phyloP scores from a whole-genome alignment of 345 rosid species.

The Corchorus capsularis region DNA sequence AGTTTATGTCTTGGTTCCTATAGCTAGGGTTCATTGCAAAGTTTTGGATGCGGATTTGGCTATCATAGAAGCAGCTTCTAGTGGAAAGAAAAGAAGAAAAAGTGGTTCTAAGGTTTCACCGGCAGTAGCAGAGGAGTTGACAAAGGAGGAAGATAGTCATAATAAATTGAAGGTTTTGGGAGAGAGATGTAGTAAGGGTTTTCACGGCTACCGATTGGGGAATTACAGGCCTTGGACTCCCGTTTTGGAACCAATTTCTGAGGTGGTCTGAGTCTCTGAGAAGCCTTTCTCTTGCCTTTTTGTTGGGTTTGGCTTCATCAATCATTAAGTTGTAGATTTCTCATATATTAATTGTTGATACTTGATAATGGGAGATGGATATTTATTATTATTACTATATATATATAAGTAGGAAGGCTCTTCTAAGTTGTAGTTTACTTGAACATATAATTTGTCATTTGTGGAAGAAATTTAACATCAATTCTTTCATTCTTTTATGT shows the following conservation, averaged over 20 bases:
- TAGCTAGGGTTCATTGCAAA: slow-evolving; percentile 29
- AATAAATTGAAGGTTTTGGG: not conserved
- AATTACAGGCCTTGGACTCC: slow-evolving; percentile 36
- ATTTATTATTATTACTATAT: too few species aligned
- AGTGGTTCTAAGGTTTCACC: slow-evolving; percentile 39
- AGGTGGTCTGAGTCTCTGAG: slow-evolving; percentile 18
- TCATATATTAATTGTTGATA: not conserved
- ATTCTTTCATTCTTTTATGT: slow-evolving; percentile 3
- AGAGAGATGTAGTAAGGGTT: slow-evolving; percentile 9
- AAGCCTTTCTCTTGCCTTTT: not conserved
- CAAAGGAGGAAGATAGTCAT: slow-evolving; percentile 1
- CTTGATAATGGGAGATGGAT: not conserved
- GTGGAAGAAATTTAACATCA: not conserved
- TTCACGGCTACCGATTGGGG: slow-evolving; percentile 13
- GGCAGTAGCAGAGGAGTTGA: slow-evolving; percentile 5
- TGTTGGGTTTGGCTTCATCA: not conserved
- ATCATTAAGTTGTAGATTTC: not conserved
- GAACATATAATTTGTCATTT: not conserved
- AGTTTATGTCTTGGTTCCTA: slow-evolving; percentile 34
- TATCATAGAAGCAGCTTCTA: slow-evolving; percentile 16
- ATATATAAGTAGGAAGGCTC: not conserved
- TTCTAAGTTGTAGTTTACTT: not conserved
- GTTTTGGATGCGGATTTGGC: slow-evolving; percentile 32
- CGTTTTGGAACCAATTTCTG: slow-evolving; percentile 42
- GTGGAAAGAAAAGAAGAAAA: slow-evolving; percentile 19